Conservation (phyloP, 1,284 basidiomycete species). For the Cerrena zonata region DNA sequence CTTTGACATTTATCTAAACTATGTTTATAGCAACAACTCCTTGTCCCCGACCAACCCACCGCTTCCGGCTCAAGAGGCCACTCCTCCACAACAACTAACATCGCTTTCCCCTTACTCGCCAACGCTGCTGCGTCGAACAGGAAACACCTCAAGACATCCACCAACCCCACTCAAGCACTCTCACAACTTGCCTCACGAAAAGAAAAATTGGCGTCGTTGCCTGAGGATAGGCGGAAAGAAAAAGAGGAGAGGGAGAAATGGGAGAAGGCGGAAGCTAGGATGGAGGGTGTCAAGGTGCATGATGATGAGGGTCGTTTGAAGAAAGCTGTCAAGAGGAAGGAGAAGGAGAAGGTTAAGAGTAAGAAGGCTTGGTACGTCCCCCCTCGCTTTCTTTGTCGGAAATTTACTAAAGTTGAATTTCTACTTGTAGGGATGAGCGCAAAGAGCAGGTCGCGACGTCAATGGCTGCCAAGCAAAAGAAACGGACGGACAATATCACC, state of each 20-base stretch:
- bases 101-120: slow-evolving; percentile 66
- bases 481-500: slow-evolving; percentile 83
- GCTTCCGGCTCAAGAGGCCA: slow-evolving; percentile 27
- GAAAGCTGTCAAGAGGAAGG: slow-evolving; percentile 85
- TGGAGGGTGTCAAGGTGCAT: slow-evolving; percentile 81
- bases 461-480: slow-evolving; percentile 81
- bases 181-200: slow-evolving; percentile 71
- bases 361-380: slow-evolving; percentile 75
- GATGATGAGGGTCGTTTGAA: slow-evolving; percentile 80
- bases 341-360: slow-evolving; percentile 80
- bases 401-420: slow-evolving; percentile 6
- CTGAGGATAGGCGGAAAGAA: slow-evolving; percentile 74
- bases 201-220: slow-evolving; percentile 64
- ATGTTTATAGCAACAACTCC: slow-evolving; percentile 55
- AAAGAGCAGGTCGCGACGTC: slow-evolving; percentile 69
- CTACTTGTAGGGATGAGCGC: slow-evolving; percentile 64
- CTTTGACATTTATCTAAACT: neutral
- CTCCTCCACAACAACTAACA: slow-evolving; percentile 44
- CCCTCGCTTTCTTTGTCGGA: slow-evolving; percentile 3
- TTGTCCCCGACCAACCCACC: slow-evolving; percentile 52
- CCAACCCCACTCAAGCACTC: slow-evolving; percentile 81
- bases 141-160: slow-evolving; percentile 59
- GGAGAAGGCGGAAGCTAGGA: slow-evolving; percentile 78
- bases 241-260: slow-evolving; percentile 77
- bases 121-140: slow-evolving; percentile 33